phyloP scores from a whole-genome alignment of 768 basidiomycete species.

The Mycena kentingensis region DNA sequence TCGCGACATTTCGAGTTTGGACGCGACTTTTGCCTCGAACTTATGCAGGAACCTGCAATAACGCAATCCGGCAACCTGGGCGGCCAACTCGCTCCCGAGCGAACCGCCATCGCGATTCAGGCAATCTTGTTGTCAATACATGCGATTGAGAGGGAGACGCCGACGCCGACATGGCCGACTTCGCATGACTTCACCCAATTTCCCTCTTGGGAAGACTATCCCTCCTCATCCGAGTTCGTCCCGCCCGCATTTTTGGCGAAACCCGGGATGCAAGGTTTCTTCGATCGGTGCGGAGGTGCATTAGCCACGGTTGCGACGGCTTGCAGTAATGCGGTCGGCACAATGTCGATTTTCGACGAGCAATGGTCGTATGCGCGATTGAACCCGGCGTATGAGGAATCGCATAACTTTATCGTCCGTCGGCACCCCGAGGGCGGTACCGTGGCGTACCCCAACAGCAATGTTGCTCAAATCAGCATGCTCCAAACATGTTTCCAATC shows the following conservation, averaged over 20 bases:
- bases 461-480: constrained; percentile 65
- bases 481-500: constrained; percentile 78
- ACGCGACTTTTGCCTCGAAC: constrained; percentile 75
- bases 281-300: constrained; percentile 62
- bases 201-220: constrained; percentile 65
- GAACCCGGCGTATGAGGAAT: constrained; percentile 65
- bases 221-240: constrained; percentile 64
- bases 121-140: constrained; percentile 76
- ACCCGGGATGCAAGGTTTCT: constrained; percentile 70
- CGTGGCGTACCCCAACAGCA: constrained; percentile 66
- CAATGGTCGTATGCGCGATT: constrained; percentile 71
- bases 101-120: constrained; percentile 72
- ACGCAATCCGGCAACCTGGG: constrained; percentile 43
- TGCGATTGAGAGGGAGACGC: constrained; percentile 69
- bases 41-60: constrained; percentile 70
- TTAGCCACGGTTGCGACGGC: constrained; percentile 57
- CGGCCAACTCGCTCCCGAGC: constrained; percentile 62
- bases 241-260: constrained; percentile 58
- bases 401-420: constrained; percentile 65
- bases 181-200: constrained; percentile 63
- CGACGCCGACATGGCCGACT: constrained; percentile 77
- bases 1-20: constrained; percentile 86
- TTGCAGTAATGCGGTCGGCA: constrained; percentile 66
- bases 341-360: constrained; percentile 84
- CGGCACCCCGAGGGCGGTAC: constrained; percentile 63